These are phyloP conservation scores for Brasenia schreberi DNA, from an alignment of 164 flowering plant species.

Conservation along the genomic window DNA sequence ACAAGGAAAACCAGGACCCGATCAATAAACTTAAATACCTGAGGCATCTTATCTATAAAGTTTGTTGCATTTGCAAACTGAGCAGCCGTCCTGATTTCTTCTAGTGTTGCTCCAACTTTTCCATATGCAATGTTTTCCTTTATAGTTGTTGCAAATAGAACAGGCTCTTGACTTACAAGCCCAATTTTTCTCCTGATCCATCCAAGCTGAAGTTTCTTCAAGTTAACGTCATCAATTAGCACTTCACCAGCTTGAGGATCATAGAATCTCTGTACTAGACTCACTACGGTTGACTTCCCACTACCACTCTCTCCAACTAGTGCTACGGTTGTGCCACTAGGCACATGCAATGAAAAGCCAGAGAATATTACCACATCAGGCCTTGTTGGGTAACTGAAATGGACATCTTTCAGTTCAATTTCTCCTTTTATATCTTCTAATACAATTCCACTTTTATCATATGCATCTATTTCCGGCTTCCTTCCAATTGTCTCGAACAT, in stretches of 20 bases:
- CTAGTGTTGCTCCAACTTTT: slow-evolving; percentile 42
- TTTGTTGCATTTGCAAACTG: slow-evolving; percentile 64
- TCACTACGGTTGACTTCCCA: slow-evolving; percentile 79
- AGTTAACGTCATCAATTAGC: slow-evolving; percentile 50
- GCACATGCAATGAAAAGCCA: slow-evolving; percentile 41
- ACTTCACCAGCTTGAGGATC: slow-evolving; percentile 73
- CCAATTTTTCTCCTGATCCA: slow-evolving; percentile 62
- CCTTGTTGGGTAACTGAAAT: slow-evolving; percentile 68
- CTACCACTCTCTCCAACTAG: slow-evolving; percentile 85
- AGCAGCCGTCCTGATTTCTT: slow-evolving; percentile 42
- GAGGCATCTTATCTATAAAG: slow-evolving; percentile 56
- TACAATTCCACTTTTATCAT: slow-evolving; percentile 25
- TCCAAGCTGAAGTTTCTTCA: slow-evolving; percentile 36
- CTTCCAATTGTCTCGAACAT: slow-evolving; percentile 64
- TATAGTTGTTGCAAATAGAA: slow-evolving; percentile 44
- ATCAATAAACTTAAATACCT: slow-evolving; percentile 21
- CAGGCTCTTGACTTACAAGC: slow-evolving; percentile 66
- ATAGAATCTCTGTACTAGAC: slow-evolving; percentile 65
- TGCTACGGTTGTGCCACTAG: slow-evolving; percentile 54
- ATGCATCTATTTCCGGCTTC: slow-evolving; percentile 42
- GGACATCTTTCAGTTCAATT: slow-evolving; percentile 57
- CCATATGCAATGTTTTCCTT: slow-evolving; percentile 64
- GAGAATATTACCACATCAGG: slow-evolving; percentile 61
- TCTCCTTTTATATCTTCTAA: slow-evolving; percentile 55
- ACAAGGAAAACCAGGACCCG: too few species aligned